These are phyloP conservation scores for Backusella australiensis DNA, from an alignment of 192 early-diverging fungal genomes.

Conservation along the genomic window DNA sequence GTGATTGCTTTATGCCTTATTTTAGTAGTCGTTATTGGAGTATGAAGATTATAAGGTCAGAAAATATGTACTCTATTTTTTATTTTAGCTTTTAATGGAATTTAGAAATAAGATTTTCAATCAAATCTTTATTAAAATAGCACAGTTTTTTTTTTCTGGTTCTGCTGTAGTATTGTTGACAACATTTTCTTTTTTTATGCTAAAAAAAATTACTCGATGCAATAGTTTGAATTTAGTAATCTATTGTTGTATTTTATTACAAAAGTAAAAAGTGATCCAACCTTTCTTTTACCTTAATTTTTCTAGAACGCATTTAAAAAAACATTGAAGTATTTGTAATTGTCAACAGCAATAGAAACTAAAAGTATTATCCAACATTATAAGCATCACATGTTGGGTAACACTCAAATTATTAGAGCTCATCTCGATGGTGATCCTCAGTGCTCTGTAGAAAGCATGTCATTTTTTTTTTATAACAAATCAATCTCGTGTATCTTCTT, in stretches of 20 bases:
- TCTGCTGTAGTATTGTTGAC: neutral
- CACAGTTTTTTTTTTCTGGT: neutral
- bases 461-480: neutral
- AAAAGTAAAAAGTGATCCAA: slow-evolving; percentile 1
- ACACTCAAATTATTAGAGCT: neutral
- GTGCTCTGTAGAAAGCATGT: neutral
- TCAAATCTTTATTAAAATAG: neutral
- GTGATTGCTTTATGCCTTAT: neutral
- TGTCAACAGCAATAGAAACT: neutral
- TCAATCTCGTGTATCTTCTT: neutral
- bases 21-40: neutral
- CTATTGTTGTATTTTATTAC: neutral
- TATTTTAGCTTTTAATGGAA: neutral
- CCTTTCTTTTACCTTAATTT: neutral
- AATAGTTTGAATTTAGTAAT: neutral
- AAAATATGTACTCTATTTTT: neutral
- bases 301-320: neutral
- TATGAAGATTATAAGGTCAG: neutral
- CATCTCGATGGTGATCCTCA: neutral
- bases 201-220: neutral
- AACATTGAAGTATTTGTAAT: neutral
- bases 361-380: neutral
- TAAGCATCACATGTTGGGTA: neutral
- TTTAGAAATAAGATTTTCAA: neutral
- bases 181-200: slow-evolving; percentile 5